Evolutionary conservation across 2,329 filamentous ascomycete species (phyloP).

Genomic region (Cordyceps fumosorosea): DNA sequence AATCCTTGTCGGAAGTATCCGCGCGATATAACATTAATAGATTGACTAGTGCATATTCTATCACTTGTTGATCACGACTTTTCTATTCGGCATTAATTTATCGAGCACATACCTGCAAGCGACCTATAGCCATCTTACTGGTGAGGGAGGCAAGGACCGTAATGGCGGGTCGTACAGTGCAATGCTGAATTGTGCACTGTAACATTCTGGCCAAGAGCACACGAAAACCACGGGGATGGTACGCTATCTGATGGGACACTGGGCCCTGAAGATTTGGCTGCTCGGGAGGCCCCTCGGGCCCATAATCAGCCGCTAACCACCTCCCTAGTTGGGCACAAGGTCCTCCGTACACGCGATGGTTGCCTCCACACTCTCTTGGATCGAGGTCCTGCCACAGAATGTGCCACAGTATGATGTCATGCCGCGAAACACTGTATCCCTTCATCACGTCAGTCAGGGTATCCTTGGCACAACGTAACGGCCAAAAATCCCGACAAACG

Average conservation of each 20-base stretch:
- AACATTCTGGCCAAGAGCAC: too few species aligned
- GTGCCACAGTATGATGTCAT: constrained; percentile 5
- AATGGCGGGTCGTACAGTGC: too few species aligned
- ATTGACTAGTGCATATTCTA: not conserved
- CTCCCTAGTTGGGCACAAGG: not conserved
- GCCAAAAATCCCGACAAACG: too few species aligned
- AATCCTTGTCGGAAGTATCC: not conserved
- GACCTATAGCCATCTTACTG: not conserved
- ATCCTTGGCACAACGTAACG: too few species aligned
- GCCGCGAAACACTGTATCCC: not conserved
- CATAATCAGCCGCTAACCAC: constrained; percentile 5
- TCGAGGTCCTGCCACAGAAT: not conserved
- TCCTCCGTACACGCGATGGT: not conserved
- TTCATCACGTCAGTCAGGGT: not conserved
- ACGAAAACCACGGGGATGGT: not conserved
- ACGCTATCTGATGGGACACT: not conserved
- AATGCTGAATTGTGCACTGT: too few species aligned
- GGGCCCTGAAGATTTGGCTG: not conserved
- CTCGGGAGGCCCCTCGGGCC: constrained; percentile 2
- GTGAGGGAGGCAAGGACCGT: too few species aligned
- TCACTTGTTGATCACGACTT: not conserved
- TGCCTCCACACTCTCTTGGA: constrained; percentile 2
- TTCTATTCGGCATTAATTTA: not conserved
- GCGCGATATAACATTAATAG: not conserved
- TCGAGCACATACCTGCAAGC: not conserved